A percentile compares a stretch with the other conserved stretches of the same genome.
These are phyloP conservation scores for Teunomyces panamensis DNA, from an alignment of 805 yeast genomes.

Conservation along the genomic window DNA sequence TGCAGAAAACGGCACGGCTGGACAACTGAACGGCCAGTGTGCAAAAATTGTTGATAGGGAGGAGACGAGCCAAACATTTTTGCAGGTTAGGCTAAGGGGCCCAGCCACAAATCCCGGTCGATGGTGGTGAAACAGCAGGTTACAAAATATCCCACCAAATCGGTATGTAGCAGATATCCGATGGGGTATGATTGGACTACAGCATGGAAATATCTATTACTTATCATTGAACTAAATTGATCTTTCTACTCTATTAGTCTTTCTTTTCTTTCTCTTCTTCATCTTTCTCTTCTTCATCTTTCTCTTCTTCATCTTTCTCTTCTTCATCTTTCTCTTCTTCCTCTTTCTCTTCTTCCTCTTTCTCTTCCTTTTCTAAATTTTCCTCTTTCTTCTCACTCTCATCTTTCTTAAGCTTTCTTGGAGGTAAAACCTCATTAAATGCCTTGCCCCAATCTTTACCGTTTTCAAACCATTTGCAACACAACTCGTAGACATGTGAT, in stretches of 20 bases:
- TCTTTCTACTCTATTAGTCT: neutral
- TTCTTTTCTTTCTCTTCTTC: constrained; percentile 5
- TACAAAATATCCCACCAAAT: neutral
- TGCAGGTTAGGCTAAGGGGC: neutral
- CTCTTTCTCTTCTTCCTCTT: neutral
- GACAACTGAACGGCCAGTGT: neutral
- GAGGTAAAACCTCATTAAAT: constrained; percentile 83
- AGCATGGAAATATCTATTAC: neutral
- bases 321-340: constrained; percentile 7
- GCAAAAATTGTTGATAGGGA: neutral
- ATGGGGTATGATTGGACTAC: neutral
- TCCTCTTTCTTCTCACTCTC: constrained; percentile 6
- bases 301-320: constrained; percentile 5
- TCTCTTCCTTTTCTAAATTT: neutral
- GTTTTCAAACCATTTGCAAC: constrained; percentile 73
- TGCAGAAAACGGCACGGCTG: neutral
- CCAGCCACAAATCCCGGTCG: neutral
- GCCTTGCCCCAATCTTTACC: constrained; percentile 79
- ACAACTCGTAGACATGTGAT: constrained; percentile 87
- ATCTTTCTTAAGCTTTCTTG: constrained; percentile 50
- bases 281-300: constrained; percentile 3
- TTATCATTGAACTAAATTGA: neutral
- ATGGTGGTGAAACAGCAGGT: neutral
- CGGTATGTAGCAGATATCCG: constrained; percentile 1
- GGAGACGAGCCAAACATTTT: neutral